phyloP scores from a whole-genome alignment of 176 grass and related monocot species.

The Aechmea fasciata region DNA sequence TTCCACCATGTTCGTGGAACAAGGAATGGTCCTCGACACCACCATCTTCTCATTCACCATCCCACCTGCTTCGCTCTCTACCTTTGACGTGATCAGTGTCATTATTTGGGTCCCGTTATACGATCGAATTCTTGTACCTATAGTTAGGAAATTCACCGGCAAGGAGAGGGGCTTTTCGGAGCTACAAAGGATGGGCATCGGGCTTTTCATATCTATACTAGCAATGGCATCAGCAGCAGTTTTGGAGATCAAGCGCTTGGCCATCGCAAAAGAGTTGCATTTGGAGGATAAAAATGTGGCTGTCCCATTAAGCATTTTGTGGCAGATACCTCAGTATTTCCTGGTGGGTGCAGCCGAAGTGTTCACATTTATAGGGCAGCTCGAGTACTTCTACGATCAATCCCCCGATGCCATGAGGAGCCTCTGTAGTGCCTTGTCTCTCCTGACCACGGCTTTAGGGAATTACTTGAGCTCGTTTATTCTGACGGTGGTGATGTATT shows the following conservation, averaged over 20 bases:
- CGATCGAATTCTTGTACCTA: slow-evolving; percentile 52
- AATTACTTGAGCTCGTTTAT: slow-evolving; percentile 79
- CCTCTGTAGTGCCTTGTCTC: slow-evolving; percentile 62
- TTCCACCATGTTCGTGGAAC: slow-evolving; percentile 87
- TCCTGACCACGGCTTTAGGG: slow-evolving; percentile 45
- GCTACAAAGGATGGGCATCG: slow-evolving; percentile 86
- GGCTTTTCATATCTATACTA: slow-evolving; percentile 63
- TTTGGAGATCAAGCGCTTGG: slow-evolving; percentile 57
- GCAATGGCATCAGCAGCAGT: slow-evolving; percentile 59
- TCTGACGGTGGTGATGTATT: slow-evolving; percentile 52
- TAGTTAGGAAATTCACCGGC: slow-evolving; percentile 70
- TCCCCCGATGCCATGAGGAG: slow-evolving; percentile 83
- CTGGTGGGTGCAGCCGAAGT: slow-evolving; percentile 62
- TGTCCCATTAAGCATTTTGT: slow-evolving; percentile 74
- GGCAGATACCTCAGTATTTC: slow-evolving; percentile 85
- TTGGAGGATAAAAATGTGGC: slow-evolving; percentile 52
- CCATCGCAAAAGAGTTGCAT: slow-evolving; percentile 33
- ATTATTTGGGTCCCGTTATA: slow-evolving; percentile 74
- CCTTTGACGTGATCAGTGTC: slow-evolving; percentile 70
- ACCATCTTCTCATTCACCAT: slow-evolving; percentile 65
- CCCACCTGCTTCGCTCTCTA: slow-evolving; percentile 78
- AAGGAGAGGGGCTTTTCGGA: slow-evolving; percentile 67
- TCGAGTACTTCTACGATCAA: slow-evolving; percentile 80
- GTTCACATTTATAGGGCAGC: slow-evolving; percentile 68
- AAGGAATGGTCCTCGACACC: slow-evolving; percentile 78